Conservation (phyloP, 345 rosid genomes). For the Populus tremula region DNA sequence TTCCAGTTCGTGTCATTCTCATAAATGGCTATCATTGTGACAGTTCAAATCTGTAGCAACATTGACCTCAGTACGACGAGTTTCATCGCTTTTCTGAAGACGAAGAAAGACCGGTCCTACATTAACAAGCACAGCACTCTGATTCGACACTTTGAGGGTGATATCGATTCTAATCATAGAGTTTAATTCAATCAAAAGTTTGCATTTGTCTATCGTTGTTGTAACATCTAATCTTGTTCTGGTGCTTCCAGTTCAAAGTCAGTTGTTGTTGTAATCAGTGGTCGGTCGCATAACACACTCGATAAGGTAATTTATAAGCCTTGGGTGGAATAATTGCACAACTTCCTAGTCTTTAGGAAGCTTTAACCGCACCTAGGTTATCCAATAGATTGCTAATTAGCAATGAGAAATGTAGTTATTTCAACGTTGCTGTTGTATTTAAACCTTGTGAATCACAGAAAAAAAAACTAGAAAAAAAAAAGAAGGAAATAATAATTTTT, state of each 20-base stretch:
- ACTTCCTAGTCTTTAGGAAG: constrained; percentile 23
- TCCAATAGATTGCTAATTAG: constrained; percentile 22
- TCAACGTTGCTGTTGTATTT: constrained; percentile 15
- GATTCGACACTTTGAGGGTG: constrained; percentile 11
- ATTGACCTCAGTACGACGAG: constrained; percentile 55
- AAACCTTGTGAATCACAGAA: constrained; percentile 9
- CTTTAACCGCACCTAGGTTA: constrained; percentile 19
- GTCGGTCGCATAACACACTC: constrained; percentile 26
- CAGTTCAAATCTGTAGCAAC: constrained; percentile 85
- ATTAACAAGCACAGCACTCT: constrained; percentile 8
- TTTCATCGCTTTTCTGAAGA: constrained; percentile 53
- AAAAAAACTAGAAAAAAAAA: background rate
- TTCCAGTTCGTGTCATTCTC: background rate
- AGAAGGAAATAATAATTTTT: background rate
- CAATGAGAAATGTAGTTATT: constrained; percentile 25
- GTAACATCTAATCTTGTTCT: constrained; percentile 37
- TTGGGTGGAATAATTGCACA: constrained; percentile 22
- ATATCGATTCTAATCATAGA: constrained; percentile 16
- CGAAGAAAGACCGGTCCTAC: constrained; percentile 28
- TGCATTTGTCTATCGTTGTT: constrained; percentile 19
- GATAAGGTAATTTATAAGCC: constrained; percentile 12
- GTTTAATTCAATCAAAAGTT: constrained; percentile 1
- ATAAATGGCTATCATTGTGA: constrained; percentile 9
- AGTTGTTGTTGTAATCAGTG: constrained; percentile 24
- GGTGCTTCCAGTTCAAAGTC: constrained; percentile 32